These are phyloP conservation scores for Vishniacozyma victoriae DNA, from an alignment of 768 basidiomycete species.

Conservation along the genomic window DNA sequence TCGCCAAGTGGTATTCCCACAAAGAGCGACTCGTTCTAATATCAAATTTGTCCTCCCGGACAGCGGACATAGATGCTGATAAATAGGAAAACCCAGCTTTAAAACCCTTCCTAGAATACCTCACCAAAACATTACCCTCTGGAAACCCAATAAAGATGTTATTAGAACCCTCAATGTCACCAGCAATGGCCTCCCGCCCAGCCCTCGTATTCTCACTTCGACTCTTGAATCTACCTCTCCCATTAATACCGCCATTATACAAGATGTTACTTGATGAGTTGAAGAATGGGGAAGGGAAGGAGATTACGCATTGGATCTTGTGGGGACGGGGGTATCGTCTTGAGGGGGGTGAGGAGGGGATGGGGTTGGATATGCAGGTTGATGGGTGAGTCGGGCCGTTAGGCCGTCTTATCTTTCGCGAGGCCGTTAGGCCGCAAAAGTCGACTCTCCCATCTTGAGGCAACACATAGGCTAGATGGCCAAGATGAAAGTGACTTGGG, in stretches of 20 bases:
- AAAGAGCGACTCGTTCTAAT: not conserved
- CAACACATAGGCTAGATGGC: too few relatives aligned
- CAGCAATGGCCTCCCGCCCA: slow-evolving; percentile 53
- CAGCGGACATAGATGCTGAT: not conserved
- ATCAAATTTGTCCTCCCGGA: too few relatives aligned
- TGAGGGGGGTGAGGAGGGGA: slow-evolving; percentile 63
- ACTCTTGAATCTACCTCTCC: slow-evolving; percentile 90
- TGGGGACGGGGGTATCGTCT: slow-evolving; percentile 74
- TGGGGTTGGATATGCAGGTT: slow-evolving; percentile 47
- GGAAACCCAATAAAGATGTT: slow-evolving; percentile 55
- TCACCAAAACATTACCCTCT: slow-evolving; percentile 57
- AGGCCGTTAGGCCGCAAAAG: too few relatives aligned
- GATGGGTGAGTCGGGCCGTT: slow-evolving; percentile 21
- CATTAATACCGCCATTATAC: slow-evolving; percentile 88
- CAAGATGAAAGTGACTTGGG: too few relatives aligned
- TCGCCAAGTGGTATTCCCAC: not conserved
- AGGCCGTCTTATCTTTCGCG: not conserved
- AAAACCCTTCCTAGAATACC: slow-evolving; percentile 64
- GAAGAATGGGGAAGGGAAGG: slow-evolving; percentile 60
- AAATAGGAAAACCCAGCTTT: slow-evolving; percentile 65
- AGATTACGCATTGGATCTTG: slow-evolving; percentile 68
- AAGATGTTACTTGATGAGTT: slow-evolving; percentile 79
- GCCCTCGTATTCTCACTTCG: slow-evolving; percentile 83
- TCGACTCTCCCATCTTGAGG: too few relatives aligned
- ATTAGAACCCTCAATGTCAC: slow-evolving; percentile 50